Conservation (phyloP, 2,329 filamentous ascomycete genomes). For the Fonsecaea multimorphosa region DNA sequence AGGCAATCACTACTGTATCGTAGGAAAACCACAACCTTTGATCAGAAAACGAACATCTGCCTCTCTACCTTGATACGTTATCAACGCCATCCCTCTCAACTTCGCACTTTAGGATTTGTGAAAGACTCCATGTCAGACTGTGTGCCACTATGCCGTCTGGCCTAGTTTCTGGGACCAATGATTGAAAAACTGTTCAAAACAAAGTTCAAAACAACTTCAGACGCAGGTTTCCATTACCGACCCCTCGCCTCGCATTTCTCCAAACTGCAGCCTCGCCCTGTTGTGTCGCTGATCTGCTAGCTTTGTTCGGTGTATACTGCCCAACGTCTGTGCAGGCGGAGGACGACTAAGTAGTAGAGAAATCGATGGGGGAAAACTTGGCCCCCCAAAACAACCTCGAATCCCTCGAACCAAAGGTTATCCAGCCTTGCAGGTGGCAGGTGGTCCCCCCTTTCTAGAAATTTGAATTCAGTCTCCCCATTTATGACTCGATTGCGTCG, state of each 20-base stretch:
- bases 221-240: too few relatives aligned
- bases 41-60: not conserved
- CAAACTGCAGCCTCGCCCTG: not conserved
- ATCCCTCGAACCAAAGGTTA: too few relatives aligned
- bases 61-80: not conserved
- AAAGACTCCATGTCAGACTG: not conserved
- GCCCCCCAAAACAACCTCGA: too few relatives aligned
- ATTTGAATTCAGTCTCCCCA: not conserved
- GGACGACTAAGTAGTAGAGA: not conserved
- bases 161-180: not conserved
- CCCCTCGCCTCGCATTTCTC: too few relatives aligned
- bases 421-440: too few relatives aligned
- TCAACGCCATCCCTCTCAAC: not conserved
- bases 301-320: not conserved
- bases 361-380: too few relatives aligned
- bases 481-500: not conserved
- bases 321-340: not conserved
- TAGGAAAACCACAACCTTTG: not conserved
- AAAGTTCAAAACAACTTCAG: not conserved
- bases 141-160: not conserved
- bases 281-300: not conserved
- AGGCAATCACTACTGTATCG: too few relatives aligned
- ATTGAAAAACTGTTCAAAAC: not conserved
- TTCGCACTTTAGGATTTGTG: not conserved
- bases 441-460: too few relatives aligned